Base-by-base conservation (phyloP, 305 asterid species). In the Solanum hybrid region DNA sequence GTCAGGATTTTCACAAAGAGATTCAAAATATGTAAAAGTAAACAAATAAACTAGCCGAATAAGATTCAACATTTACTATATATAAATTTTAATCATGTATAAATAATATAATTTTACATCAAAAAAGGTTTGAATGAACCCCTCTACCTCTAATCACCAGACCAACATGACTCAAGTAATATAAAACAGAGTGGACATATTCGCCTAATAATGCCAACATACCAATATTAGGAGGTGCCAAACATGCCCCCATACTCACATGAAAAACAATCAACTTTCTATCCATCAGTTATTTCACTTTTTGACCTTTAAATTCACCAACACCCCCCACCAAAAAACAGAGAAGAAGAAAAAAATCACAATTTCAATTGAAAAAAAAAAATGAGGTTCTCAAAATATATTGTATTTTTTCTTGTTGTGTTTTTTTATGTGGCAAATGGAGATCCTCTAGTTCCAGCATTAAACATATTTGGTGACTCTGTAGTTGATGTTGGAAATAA, bases 401-500 rank as follows among this genome's bases (percentile, higher is more conserved):
- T 91, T 84, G 81, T 90, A 85, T 66, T 91, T n/a, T 64, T 92
- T 73, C 42, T 89, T 40, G 85, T 91, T 79, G 66, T 85, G 13
- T 6, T 91, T 76, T 38, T 79, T 89, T 37, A 78, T 8, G 73
- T 51, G 40, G 94, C 91, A 45, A 17, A 85, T 78, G 96, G 98
- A 9, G 95, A 97, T 9, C 96, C 98, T 87, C 24, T 95, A 5
- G 98, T 97, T 87, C 98, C 98, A 3, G 96, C 98, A 10, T 92
- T 97, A 17, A 86, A 90, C 94, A 94, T 96, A 69, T 95, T 97
- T 88, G 99, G 99, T 12, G 99, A 97, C 89, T 97, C 98, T 22
- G 98, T 96, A 1, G 98, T 93, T 13, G 99, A 97, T 85, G 96
- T 45, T 0, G 99, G 99, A 88, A 97, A 97, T 92, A 97, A 97